Evolutionary conservation across 345 rosid species (phyloP).

Genomic region (Brassica juncea): DNA sequence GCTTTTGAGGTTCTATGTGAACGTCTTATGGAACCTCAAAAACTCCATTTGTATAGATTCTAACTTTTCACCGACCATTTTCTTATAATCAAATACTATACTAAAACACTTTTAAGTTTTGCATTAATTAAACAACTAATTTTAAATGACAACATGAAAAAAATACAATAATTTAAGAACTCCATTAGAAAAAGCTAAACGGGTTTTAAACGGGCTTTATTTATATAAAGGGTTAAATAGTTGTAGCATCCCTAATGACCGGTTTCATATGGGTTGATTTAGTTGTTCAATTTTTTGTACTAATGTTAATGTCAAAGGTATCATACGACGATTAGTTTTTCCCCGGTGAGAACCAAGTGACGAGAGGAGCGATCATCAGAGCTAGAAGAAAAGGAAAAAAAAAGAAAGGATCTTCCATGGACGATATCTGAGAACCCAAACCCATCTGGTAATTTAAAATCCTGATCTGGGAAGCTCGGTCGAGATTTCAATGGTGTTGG

Average conservation of each 20-base stretch:
- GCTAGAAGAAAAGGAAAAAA: not conserved
- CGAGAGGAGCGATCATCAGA: slow-evolving; percentile 26
- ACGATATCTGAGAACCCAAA: slow-evolving; percentile 31
- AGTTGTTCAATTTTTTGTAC: not conserved
- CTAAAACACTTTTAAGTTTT: too few relatives aligned
- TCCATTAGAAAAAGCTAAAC: too few relatives aligned
- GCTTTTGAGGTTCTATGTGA: too few relatives aligned
- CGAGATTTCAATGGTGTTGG: slow-evolving; percentile 67
- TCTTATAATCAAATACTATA: too few relatives aligned
- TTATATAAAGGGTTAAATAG: not conserved
- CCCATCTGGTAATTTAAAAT: not conserved
- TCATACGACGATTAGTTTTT: slow-evolving; percentile 3
- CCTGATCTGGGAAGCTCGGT: slow-evolving; percentile 8
- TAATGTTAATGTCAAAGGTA: not conserved
- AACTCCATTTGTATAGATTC: too few relatives aligned
- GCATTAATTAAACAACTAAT: too few relatives aligned
- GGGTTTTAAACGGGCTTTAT: too few relatives aligned
- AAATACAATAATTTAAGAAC: too few relatives aligned
- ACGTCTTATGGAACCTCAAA: too few relatives aligned
- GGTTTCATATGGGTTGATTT: not conserved
- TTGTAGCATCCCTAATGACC: not conserved
- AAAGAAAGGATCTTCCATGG: slow-evolving; percentile 30
- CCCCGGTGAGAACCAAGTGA: slow-evolving; percentile 4
- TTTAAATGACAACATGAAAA: too few relatives aligned
- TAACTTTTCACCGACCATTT: too few relatives aligned